Evolutionary conservation across 2,329 filamentous ascomycete species (phyloP).

Genomic region (Epichloe coenophiala): DNA sequence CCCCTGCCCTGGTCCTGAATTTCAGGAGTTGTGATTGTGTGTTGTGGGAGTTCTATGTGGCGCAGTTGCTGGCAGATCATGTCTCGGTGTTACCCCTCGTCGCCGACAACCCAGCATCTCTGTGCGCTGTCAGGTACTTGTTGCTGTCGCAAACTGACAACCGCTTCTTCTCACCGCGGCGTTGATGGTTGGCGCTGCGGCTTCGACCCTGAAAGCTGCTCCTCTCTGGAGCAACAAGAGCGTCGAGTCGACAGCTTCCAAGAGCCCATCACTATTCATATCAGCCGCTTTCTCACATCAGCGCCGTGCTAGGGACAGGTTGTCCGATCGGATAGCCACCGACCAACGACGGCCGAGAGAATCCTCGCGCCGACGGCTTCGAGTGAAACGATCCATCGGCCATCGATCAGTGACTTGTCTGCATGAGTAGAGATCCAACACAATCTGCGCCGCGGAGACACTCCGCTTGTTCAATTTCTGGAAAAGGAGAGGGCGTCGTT

Average conservation of each 20-base stretch:
- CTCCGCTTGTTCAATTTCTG: background rate
- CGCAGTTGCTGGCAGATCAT: constrained; percentile 19
- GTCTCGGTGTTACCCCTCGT: constrained; percentile 20
- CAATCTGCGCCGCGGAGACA: background rate
- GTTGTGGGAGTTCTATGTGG: background rate
- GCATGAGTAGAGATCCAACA: background rate
- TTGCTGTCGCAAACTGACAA: constrained; percentile 3
- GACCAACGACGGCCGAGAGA: background rate
- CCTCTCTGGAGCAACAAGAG: constrained; percentile 3
- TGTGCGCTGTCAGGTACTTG: background rate
- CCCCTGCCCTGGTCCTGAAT: background rate
- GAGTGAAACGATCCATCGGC: background rate
- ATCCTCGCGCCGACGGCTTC: background rate
- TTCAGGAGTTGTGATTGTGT: constrained; percentile 3
- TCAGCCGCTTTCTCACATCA: background rate
- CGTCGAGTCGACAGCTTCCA: constrained; percentile 10
- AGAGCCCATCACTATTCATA: background rate
- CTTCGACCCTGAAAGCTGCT: background rate
- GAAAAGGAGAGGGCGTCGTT: background rate
- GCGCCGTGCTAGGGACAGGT: background rate
- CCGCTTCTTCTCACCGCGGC: constrained; percentile 2
- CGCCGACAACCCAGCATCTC: background rate
- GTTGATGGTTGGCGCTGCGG: constrained; percentile 1
- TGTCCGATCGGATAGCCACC: constrained; percentile 2
- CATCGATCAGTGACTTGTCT: background rate